These are phyloP conservation scores for Trichoderma breve DNA, from an alignment of 2,329 filamentous ascomycete genomes.

Conservation along the genomic window DNA sequence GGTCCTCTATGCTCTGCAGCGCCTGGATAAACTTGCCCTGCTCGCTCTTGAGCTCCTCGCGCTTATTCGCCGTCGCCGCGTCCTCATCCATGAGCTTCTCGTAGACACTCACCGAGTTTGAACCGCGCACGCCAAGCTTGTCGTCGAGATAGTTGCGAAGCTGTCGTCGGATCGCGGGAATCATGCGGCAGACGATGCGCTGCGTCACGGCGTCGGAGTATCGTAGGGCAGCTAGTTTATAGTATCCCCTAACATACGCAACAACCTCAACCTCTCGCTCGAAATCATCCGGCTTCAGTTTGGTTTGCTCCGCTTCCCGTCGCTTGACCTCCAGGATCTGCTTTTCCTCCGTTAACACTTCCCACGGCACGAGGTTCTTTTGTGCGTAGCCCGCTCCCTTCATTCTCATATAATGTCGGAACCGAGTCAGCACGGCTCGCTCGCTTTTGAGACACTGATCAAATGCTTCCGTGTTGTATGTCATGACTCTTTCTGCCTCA, in stretches of 20 bases:
- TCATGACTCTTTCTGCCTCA: conserved; percentile 57
- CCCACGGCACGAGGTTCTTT: conserved; percentile 39
- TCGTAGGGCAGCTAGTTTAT: conserved; percentile 61
- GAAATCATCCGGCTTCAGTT: conserved; percentile 58
- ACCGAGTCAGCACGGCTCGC: conserved; percentile 43
- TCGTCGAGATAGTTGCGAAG: conserved; percentile 45
- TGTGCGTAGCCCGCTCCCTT: conserved; percentile 36
- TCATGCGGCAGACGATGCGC: conserved; percentile 48
- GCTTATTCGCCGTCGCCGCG: conserved; percentile 39
- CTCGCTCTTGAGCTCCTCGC: conserved; percentile 44
- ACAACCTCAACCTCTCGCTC: conserved; percentile 60
- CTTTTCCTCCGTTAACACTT: conserved; percentile 49
- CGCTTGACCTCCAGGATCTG: conserved; percentile 42
- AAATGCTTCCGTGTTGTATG: conserved; percentile 52
- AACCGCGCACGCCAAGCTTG: conserved; percentile 41
- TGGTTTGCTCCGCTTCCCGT: conserved; percentile 42
- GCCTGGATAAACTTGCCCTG: conserved; percentile 48
- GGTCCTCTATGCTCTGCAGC: conserved; percentile 44
- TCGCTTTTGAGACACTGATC: conserved; percentile 47
- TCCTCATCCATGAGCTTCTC: conserved; percentile 51
- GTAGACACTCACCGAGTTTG: conserved; percentile 34
- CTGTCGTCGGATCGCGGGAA: conserved; percentile 43
- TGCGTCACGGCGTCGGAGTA: conserved; percentile 59
- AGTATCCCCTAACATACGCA: conserved; percentile 64
- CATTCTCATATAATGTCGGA: conserved; percentile 51